Evolutionary conservation across 768 basidiomycete species (phyloP).

Genomic region (Pulveroboletus ravenelii): DNA sequence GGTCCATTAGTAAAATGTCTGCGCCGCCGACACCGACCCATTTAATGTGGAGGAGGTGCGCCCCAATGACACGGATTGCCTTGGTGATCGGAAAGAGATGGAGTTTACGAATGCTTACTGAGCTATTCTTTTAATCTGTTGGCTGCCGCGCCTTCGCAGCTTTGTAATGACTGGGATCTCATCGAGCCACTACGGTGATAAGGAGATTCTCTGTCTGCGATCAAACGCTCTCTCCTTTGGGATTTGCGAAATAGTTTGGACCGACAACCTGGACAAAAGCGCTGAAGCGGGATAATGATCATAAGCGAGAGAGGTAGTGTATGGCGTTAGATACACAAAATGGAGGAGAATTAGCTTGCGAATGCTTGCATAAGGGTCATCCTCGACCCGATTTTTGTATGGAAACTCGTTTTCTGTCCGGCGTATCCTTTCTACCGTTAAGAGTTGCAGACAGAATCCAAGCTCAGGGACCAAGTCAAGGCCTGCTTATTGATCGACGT

Average conservation of each 20-base stretch:
- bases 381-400: neutral
- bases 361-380: neutral
- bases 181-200: slow-evolving; percentile 6
- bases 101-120: slow-evolving; percentile 40
- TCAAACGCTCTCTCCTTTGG: neutral
- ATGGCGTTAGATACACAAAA: neutral
- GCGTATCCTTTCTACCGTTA: neutral
- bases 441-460: neutral
- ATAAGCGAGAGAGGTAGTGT: neutral
- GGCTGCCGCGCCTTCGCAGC: slow-evolving; percentile 11
- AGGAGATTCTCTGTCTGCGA: slow-evolving; percentile 5
- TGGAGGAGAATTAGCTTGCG: no score
- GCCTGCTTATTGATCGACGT: neutral
- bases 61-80: slow-evolving; percentile 58
- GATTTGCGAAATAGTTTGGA: neutral
- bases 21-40: slow-evolving; percentile 94
- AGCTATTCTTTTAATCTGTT: slow-evolving; percentile 7
- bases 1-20: slow-evolving; percentile 91
- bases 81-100: slow-evolving; percentile 95
- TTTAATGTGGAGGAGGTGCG: slow-evolving; percentile 97
- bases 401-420: neutral
- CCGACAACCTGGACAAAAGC: neutral
- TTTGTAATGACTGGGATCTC: slow-evolving; percentile 12
- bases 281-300: neutral
- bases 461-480: neutral